Percentiles rank a stretch among this genome's conserved stretches.
Conservation (phyloP, 768 basidiomycete genomes). For the Auriculariales sp. region DNA sequence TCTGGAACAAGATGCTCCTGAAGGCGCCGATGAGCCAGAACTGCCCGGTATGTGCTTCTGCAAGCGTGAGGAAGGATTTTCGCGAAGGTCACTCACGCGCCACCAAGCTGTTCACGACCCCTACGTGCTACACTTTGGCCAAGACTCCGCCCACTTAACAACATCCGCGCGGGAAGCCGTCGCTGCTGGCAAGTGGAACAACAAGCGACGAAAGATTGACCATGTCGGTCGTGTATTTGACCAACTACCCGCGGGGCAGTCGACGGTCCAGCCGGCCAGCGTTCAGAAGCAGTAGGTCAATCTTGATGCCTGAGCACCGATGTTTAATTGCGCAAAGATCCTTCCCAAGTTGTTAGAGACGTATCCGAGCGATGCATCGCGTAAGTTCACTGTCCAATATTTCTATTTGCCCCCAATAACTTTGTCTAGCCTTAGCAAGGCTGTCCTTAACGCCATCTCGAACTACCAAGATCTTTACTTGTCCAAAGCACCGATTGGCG, state of each 20-base stretch:
- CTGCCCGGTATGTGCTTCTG: background rate
- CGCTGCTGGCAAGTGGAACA: slow-evolving; percentile 44
- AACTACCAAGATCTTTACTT: slow-evolving; percentile 67
- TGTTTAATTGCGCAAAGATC: slow-evolving; percentile 12
- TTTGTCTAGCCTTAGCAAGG: background rate
- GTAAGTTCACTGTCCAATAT: slow-evolving; percentile 20
- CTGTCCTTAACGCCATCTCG: slow-evolving; percentile 43
- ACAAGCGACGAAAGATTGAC: slow-evolving; percentile 31
- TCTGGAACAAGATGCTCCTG: slow-evolving; percentile 1
- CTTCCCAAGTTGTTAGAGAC: slow-evolving; percentile 39
- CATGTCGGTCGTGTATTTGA: slow-evolving; percentile 43
- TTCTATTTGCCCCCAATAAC: background rate
- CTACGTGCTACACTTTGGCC: slow-evolving; percentile 68
- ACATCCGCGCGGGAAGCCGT: slow-evolving; percentile 34
- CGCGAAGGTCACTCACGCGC: slow-evolving; percentile 1
- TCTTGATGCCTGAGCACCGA: slow-evolving; percentile 7
- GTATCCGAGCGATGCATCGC: slow-evolving; percentile 40
- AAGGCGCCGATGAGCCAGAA: slow-evolving; percentile 8
- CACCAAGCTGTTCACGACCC: slow-evolving; percentile 19
- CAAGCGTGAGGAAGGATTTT: slow-evolving; percentile 8
- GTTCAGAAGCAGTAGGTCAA: slow-evolving; percentile 13
- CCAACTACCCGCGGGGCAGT: slow-evolving; percentile 29
- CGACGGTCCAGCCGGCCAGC: slow-evolving; percentile 13
- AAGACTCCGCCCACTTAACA: slow-evolving; percentile 35
- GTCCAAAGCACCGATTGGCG: slow-evolving; percentile 47